phyloP scores from a whole-genome alignment of 2,329 filamentous ascomycete species.

The Neonectria neomacrospora region DNA sequence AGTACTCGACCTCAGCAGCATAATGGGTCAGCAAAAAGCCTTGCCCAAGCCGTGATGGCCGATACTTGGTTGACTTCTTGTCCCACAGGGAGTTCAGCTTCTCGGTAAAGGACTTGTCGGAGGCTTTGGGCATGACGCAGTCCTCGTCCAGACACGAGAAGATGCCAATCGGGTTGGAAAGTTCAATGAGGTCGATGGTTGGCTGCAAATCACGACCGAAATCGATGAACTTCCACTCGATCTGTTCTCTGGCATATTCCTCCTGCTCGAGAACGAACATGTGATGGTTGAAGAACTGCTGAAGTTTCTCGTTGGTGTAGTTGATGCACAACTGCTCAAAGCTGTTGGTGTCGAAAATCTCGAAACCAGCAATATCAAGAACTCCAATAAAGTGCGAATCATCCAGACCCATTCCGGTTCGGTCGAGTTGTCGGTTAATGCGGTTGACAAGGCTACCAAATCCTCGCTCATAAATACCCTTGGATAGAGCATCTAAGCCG shows the following conservation, averaged over 20 bases:
- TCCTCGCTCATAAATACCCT: slow-evolving; percentile 96
- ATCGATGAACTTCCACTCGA: slow-evolving; percentile 99
- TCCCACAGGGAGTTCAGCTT: slow-evolving; percentile 98
- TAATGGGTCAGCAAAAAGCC: slow-evolving; percentile 98
- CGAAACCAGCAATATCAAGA: slow-evolving; percentile 98
- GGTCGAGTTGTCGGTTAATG: slow-evolving; percentile 92
- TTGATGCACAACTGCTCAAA: slow-evolving; percentile 99
- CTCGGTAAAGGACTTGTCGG: slow-evolving; percentile 95
- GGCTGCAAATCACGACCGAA: slow-evolving; percentile 97
- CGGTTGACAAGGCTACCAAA: slow-evolving; percentile 92
- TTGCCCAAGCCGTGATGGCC: slow-evolving; percentile 85
- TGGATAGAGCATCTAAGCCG: slow-evolving; percentile 88
- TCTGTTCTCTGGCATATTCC: slow-evolving; percentile 96
- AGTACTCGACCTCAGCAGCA: slow-evolving; percentile 97
- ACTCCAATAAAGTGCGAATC: slow-evolving; percentile 97
- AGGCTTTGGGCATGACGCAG: slow-evolving; percentile 98
- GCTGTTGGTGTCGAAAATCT: slow-evolving; percentile 98
- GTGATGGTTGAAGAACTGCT: slow-evolving; percentile 99
- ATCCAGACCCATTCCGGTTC: slow-evolving; percentile 83
- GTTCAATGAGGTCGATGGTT: slow-evolving; percentile 95
- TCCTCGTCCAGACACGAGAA: slow-evolving; percentile 99
- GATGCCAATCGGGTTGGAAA: slow-evolving; percentile 97
- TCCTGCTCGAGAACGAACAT: slow-evolving; percentile 99
- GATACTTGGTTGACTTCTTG: slow-evolving; percentile 93
- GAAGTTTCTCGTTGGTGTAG: slow-evolving; percentile 98